Base-by-base conservation (phyloP, 257 asterid genomes). In the Coffea eugenioides region DNA sequence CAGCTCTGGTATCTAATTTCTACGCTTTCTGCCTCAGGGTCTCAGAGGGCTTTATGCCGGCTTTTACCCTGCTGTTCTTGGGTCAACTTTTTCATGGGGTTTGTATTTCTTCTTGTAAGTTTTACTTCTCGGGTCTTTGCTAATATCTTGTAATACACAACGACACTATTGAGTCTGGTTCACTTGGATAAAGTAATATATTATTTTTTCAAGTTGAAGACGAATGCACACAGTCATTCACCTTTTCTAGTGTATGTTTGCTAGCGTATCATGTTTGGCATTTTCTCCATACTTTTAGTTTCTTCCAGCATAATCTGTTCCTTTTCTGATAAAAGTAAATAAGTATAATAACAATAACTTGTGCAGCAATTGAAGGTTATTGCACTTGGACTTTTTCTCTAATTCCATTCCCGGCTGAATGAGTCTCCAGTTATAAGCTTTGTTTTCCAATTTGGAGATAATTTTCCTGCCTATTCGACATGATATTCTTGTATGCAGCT, bases 51-150 rank as follows among this genome's bases (percentile, higher is more conserved):
- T 94, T 64, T 94, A 96, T 84, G 97, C 93, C 79, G 98, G 98
- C 69, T 94, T 94, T 84, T 96, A 85, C 76, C 98, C 98, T 82
- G 99, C 99, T 68, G 93, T 96, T 89, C 96, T 96, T 81, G 99
- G 99, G 81, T 96, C 99, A 57, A 94, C 98, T 76, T 51, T 96
- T 81, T 96, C 99, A 25, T 94, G 98, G 98, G 96, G 93, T 80
- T 89, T 96, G 83, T 96, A 91, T 85, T 96, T 96, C 89, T 96
- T 84, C 92, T 91, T 96, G 99, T 96, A 90, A 90, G 96, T 87
- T 71, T 62, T 78, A 64, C 34, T 80, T 70, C 62, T 23, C 61
- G 57, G 4, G 31, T 80, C 41, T 43, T 66, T 13, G n/a, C n/a
- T 76, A n/a, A 45, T 36, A 16, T 71, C 25, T 51, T 12, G 13